A percentile compares a stretch with the other conserved stretches of the same genome.
These are phyloP conservation scores for Sclerotinia subarctica DNA, from an alignment of 2,329 filamentous ascomycete species.

Conservation along the genomic window DNA sequence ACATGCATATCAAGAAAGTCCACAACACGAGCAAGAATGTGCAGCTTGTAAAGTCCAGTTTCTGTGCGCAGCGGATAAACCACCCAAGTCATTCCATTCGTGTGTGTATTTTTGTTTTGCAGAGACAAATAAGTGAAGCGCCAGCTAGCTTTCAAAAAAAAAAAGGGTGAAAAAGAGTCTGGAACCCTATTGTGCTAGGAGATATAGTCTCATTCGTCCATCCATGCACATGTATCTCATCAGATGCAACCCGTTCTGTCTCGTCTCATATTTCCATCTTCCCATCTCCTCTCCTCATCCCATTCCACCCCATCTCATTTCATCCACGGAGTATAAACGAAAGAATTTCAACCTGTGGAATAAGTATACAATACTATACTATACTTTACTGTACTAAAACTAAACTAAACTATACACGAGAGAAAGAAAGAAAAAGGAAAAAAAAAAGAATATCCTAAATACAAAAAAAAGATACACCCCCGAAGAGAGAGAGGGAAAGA, in stretches of 20 bases:
- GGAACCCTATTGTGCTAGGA: not conserved
- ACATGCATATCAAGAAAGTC: no score
- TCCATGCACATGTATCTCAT: conserved; percentile 1
- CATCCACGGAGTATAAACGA: not conserved
- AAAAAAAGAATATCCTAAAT: not conserved
- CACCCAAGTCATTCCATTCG: conserved; percentile 1
- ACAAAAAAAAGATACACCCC: conserved; percentile 7
- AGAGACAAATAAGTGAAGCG: no score
- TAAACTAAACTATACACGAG: not conserved
- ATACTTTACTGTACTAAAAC: not conserved
- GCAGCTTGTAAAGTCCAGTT: not conserved
- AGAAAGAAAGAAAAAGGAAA: not conserved
- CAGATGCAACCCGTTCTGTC: not conserved
- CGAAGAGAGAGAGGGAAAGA: conserved; percentile 27
- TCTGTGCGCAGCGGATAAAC: not conserved
- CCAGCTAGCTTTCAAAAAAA: not conserved
- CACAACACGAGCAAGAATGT: not conserved
- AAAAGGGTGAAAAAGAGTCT: not conserved
- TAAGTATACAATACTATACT: not conserved
- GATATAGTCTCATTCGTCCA: not conserved
- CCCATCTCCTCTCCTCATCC: not conserved
- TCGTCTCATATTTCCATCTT: not conserved
- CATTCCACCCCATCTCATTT: no score
- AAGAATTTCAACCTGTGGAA: not conserved
- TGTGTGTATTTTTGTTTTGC: conserved; percentile 1